Evolutionary conservation across 345 rosid species (phyloP).

Genomic region (Citrus inodora): DNA sequence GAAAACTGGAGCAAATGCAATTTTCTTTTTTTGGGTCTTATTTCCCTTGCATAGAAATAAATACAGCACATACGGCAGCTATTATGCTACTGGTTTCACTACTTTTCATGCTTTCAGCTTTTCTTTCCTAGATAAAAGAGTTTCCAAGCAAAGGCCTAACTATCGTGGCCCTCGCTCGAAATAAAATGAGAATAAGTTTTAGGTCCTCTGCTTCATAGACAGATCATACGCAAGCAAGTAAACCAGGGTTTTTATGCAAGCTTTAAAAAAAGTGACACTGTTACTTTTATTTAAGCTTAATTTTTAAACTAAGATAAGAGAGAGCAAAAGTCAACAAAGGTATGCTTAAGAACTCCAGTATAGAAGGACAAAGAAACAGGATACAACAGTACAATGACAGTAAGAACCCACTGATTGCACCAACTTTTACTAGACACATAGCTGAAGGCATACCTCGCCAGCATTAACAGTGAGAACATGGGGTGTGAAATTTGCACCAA

Average conservation of each 20-base stretch:
- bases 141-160: neutral
- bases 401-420: neutral
- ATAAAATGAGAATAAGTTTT: neutral
- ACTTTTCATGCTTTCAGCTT: neutral
- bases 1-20: neutral
- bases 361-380: neutral
- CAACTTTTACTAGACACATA: neutral
- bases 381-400: neutral
- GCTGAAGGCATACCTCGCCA: constrained; percentile 70
- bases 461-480: constrained; percentile 79
- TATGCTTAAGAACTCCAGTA: neutral
- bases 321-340: neutral
- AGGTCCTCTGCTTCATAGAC: neutral
- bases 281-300: neutral
- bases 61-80: neutral
- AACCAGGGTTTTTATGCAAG: neutral
- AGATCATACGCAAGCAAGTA: neutral
- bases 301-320: neutral
- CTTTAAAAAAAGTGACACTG: neutral
- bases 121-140: neutral
- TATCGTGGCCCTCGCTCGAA: neutral
- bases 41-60: neutral
- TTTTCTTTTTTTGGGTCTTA: neutral
- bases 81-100: neutral
- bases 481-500: constrained; percentile 74